phyloP scores from a whole-genome alignment of 495 filamentous ascomycete genomes.

The Elaphomyces granulatus region DNA sequence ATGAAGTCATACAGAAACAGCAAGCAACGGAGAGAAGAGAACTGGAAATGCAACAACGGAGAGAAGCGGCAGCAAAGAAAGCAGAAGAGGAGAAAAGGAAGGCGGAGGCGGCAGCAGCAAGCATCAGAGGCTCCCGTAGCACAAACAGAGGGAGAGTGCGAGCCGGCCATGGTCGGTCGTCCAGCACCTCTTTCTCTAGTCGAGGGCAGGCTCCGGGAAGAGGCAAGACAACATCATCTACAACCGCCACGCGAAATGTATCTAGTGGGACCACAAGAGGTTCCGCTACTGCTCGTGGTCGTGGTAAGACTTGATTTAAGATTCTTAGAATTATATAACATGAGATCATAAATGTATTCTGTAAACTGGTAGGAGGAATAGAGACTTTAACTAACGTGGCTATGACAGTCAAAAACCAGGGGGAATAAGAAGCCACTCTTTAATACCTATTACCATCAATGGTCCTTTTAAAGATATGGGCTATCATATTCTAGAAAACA shows the following conservation, averaged over 20 bases:
- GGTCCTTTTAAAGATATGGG: too few relatives aligned
- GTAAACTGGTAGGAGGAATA: too few relatives aligned
- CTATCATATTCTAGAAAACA: too few relatives aligned
- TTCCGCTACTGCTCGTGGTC: constrained; percentile 26
- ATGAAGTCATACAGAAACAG: constrained; percentile 51
- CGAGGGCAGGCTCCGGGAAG: constrained; percentile 13
- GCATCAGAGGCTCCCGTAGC: constrained; percentile 32
- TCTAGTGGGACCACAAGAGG: constrained; percentile 38
- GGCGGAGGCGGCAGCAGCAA: constrained; percentile 31
- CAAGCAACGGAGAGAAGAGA: constrained; percentile 62
- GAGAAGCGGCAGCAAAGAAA: constrained; percentile 52
- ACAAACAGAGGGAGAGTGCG: constrained; percentile 29
- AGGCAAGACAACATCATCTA: constrained; percentile 17
- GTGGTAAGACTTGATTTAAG: constrained; percentile 17
- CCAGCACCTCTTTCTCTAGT: constrained; percentile 26
- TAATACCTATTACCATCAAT: too few relatives aligned
- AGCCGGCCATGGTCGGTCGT: constrained; percentile 32
- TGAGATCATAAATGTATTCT: too few relatives aligned
- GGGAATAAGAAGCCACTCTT: too few relatives aligned
- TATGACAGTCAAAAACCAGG: too few relatives aligned
- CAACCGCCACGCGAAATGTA: constrained; percentile 30
- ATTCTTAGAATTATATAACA: too few relatives aligned
- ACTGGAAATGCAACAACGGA: constrained; percentile 56
- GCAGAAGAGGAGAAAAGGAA: constrained; percentile 60
- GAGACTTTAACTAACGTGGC: too few relatives aligned